Evolutionary conservation across 805 yeast species (phyloP), one percentile per base, ranked within the genome.

Genomic region (Pichia membranifaciens): DNA sequence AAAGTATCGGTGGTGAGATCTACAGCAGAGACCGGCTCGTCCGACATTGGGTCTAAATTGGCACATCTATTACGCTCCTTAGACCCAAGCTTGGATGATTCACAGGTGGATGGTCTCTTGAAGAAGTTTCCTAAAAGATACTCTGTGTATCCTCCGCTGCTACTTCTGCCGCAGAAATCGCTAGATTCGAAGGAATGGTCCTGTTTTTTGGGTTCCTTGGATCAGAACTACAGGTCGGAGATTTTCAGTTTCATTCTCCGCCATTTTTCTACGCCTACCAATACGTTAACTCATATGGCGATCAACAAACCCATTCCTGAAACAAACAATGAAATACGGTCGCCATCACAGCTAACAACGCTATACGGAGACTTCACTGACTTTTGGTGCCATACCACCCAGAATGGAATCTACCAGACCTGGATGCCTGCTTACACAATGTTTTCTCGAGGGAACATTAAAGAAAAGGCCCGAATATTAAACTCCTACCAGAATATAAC

Each of bases 391-490:
- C 63, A 71, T 10, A 72, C 73, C 1, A 65, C 70, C 2, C 96
- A 87, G 57, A 86, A 88, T 60, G 89, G 88, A 2, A 78, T 87
- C 3, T 68, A 61, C 52, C 96, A 87, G 58, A 72, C 75, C 9
- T 87, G 96, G 96, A 87, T 91, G 5, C 96, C 96, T 2, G 61
- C 73, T 46, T 82, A 79, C 58, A 86, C 95, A 2, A 87, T 87
- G 96, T 88, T 88, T 60, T 82, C 90, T 42, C 65, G 96, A 17
- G 96, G 96, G 1, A 87, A 87, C 60, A 77, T 88, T 55, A 84
- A 84, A 53, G 96, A 87, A 58, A 87, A 87, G 61, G 73, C 78
- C 13, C 64, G 96, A 18, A 72, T 87, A 0, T 58, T 86, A 36
- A 69, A 70, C 17, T 60, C 61, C 0, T 52, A 49, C 25, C 12